phyloP scores from a whole-genome alignment of 108 stramenopile genomes.

The Nitzschia putrida region DNA sequence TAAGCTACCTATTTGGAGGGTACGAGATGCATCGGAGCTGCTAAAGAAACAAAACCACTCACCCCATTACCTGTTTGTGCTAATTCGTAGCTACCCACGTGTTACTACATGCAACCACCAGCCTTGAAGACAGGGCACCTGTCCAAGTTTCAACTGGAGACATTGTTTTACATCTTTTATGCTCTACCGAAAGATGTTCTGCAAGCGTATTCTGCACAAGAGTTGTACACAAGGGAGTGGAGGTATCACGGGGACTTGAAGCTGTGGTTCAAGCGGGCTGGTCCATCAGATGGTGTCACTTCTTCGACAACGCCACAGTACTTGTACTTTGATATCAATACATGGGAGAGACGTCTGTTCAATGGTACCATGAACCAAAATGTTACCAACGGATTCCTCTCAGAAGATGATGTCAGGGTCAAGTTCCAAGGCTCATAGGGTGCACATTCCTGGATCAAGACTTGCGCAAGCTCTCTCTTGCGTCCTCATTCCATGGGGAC shows the following conservation, averaged over 20 bases:
- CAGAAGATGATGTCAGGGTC: slow-evolving; percentile 86
- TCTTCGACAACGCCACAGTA: slow-evolving; percentile 63
- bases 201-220: slow-evolving; percentile 97
- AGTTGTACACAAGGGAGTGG: slow-evolving; percentile 96
- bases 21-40: background rate
- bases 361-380: slow-evolving; percentile 84
- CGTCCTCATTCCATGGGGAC: too few relatives aligned
- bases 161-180: slow-evolving; percentile 99
- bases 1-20: slow-evolving; percentile 36
- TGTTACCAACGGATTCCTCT: slow-evolving; percentile 75
- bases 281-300: slow-evolving; percentile 68
- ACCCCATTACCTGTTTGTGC: background rate
- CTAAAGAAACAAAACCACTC: background rate
- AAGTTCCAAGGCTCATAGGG: slow-evolving; percentile 74
- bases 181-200: slow-evolving; percentile 94
- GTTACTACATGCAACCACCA: slow-evolving; percentile 95
- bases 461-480: too few relatives aligned
- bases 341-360: slow-evolving; percentile 86
- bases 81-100: slow-evolving; percentile 76
- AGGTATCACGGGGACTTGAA: slow-evolving; percentile 94
- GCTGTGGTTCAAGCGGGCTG: slow-evolving; percentile 92
- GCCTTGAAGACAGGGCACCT: slow-evolving; percentile 90
- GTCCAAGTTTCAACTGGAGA: slow-evolving; percentile 95
- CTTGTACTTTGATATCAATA: slow-evolving; percentile 88
- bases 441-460: background rate